phyloP scores from a whole-genome alignment of 768 basidiomycete genomes.

The Brasilioporus rufonigricans region DNA sequence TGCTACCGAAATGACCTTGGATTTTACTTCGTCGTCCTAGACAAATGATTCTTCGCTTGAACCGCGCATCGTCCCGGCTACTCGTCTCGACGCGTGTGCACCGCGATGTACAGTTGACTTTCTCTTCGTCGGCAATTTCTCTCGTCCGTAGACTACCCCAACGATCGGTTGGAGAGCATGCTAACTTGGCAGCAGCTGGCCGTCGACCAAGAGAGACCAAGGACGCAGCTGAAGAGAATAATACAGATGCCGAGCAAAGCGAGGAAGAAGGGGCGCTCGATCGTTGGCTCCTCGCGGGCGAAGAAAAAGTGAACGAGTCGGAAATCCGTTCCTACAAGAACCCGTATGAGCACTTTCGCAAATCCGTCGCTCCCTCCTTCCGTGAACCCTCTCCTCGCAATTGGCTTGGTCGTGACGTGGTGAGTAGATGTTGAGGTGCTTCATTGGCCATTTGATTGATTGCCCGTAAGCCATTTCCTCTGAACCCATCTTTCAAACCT shows the following conservation, averaged over 20 bases:
- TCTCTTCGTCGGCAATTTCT: constrained; percentile 21
- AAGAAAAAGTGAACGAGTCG: constrained; percentile 18
- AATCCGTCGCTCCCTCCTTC: constrained; percentile 20
- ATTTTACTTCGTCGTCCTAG: constrained; percentile 11
- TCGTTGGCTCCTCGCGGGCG: constrained; percentile 15
- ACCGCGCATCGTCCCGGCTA: constrained; percentile 10
- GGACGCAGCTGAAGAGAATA: constrained; percentile 3
- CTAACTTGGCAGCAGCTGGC: background rate
- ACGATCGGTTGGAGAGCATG: constrained; percentile 3
- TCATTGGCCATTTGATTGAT: background rate
- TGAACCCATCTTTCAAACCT: constrained; percentile 82
- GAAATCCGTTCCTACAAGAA: constrained; percentile 13
- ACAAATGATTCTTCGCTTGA: constrained; percentile 25
- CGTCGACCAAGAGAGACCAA: constrained; percentile 2
- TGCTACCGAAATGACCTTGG: constrained; percentile 2
- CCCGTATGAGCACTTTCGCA: constrained; percentile 19
- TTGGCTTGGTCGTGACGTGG: constrained; percentile 61
- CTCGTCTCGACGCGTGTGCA: constrained; percentile 8
- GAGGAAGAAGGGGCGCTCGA: constrained; percentile 15
- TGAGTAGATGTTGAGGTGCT: constrained; percentile 34
- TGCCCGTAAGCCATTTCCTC: constrained; percentile 68
- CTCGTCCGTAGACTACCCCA: constrained; percentile 12
- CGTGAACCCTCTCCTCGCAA: constrained; percentile 43
- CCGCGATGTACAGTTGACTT: constrained; percentile 12
- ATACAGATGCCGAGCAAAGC: background rate